Evolutionary conservation across 1,284 basidiomycete genomes (phyloP), one percentile per base, ranked within the genome.

Genomic region (Xerocomus amazonicus): DNA sequence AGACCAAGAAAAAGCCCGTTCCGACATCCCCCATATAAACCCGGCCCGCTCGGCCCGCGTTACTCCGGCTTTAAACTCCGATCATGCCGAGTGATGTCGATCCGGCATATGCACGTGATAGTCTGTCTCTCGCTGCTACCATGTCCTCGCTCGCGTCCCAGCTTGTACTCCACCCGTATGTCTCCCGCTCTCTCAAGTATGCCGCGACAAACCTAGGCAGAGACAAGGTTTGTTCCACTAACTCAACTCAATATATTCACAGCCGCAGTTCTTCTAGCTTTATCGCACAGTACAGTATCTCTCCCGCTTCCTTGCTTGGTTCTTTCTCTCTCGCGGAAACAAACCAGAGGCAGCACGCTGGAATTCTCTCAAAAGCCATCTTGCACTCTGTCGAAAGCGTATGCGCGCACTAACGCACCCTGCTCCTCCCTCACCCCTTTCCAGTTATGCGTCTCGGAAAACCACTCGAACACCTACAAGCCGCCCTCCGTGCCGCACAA

Each of bases 261-360:
- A 23, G 4, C 42, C 26, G 4, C 16, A 3, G 8, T 6, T 14
- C 5, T 3, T n/a, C 38, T 51, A 95, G 92, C 76, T 85, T 34
- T 96, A 97, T 72, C 87, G 96, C 59, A 81, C 92, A 27, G 71
- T 95, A 52, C 96, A 99, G 73, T 98, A 95, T 72, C 84, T 92
- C 56, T 79, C 96, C 42, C 86, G 96, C 23, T 87, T 98, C 68
- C 80, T 94, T 54, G 87, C 93, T 1, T 99, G 91, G 90, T 83
- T 83, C 62, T 72, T 89, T 26, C 65, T 86, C 40, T 74, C 74
- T 2, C 76, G 79, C 37, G 89, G 86, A 2, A 65, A 83, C 60
- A 84, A 84, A 60, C 69, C 76, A 26, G 75, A 85, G 47, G 87
- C 86, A 6, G 76, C 78, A 1, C 76, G 86, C 56, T 94, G 87